Evolutionary conservation across 331 rosid species (phyloP).

Genomic region (Quercus tomentella): DNA sequence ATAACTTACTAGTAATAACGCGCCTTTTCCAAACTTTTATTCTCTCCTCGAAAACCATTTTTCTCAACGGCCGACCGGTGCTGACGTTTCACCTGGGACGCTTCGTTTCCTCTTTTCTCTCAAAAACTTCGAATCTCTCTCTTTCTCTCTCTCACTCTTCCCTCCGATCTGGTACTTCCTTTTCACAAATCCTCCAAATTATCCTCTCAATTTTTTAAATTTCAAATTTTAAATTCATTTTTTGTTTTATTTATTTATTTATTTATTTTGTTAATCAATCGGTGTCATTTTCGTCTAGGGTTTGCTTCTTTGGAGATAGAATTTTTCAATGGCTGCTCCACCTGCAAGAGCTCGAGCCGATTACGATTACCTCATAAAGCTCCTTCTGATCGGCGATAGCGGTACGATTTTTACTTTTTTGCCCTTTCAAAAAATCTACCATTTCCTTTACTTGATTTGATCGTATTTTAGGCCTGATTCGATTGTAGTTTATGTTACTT

Average conservation of each 20-base stretch:
- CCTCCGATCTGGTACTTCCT: constrained; percentile 35
- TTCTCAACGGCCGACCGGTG: constrained; percentile 43
- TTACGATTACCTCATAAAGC: constrained; percentile 92
- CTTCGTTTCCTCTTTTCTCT: constrained; percentile 28
- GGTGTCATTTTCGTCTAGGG: constrained; percentile 20
- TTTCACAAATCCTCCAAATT: background rate
- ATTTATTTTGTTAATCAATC: background rate
- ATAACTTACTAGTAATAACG: constrained; percentile 9
- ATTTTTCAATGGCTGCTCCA: constrained; percentile 74
- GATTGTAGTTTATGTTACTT: background rate
- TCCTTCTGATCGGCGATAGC: constrained; percentile 97
- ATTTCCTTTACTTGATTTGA: background rate
- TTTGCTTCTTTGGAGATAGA: constrained; percentile 9
- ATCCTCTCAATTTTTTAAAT: background rate
- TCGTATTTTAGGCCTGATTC: background rate
- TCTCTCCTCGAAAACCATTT: background rate
- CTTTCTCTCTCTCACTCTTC: constrained; percentile 15
- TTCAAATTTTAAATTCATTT: background rate
- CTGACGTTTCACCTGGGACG: constrained; percentile 32
- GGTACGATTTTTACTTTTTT: constrained; percentile 43
- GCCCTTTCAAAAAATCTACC: background rate
- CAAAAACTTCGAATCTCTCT: constrained; percentile 37
- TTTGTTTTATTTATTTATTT: background rate
- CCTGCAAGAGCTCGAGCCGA: constrained; percentile 96
- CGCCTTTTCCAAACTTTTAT: background rate